Evolutionary conservation across 2,329 filamentous ascomycete species (phyloP), one percentile per base, ranked within the genome.

Genomic region (Fusarium napiforme): DNA sequence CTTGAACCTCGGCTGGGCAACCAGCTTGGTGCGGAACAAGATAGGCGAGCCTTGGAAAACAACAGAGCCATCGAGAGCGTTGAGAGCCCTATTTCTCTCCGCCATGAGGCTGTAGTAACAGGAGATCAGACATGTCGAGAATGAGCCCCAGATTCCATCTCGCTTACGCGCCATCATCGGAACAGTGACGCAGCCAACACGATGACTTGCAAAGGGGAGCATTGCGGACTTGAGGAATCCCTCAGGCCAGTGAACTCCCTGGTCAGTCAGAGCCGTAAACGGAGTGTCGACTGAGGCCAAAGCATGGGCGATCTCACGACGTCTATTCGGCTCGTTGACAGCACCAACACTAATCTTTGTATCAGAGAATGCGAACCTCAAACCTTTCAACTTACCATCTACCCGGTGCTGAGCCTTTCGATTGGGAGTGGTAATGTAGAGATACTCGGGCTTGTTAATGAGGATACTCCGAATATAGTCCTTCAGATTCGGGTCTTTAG

Each of bases 281-380:
- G 30, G 10, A 18, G 56, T 63, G 1, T 9, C 16, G 36, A 70
- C 26, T 4, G 18, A 26, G 5, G 18, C 39, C 15, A 75, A 28
- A 10, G 71, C 75, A 12, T 73, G 73, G 7, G 40, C 43, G 15
- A 77, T 68, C 52, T 77, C 71, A 1, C 57, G 64, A 16, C 75
- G 72, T 12, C 69, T 75, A 49, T 69, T 75, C 32, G 42, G 49
- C 18, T 46, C 55, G 14, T 55, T 49, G 8, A 75, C 60, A 5
- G 73, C 57, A n/a, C 75, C 75, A 12, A 77, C 37, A n/a, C 69
- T 60, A 12, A 77, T 63, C 28, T 57, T 39, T 0, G 69, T 72
- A 9, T n/a, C 11, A 6, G 28, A 50, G 21, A 40, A 75, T 15
- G 37, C 26, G 11, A 10, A 8, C 16, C 57, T 28, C 2, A 77